Evolutionary conservation across 768 basidiomycete genomes (phyloP).

Genomic region (Tricholoma hemisulphureum): DNA sequence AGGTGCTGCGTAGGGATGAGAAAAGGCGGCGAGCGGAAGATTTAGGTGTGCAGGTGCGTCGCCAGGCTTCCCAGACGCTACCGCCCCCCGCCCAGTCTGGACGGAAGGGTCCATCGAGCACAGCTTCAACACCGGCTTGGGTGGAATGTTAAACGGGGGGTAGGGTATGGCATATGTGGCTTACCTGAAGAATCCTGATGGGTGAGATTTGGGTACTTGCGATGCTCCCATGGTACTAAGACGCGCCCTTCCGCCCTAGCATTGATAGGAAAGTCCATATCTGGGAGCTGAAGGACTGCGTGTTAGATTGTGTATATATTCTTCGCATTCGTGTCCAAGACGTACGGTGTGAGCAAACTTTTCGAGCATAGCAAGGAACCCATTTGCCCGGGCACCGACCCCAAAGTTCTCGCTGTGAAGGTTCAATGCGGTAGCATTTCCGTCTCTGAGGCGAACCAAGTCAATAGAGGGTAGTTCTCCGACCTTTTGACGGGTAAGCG

Average conservation of each 20-base stretch:
- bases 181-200: constrained; percentile 41
- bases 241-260: constrained; percentile 92
- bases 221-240: constrained; percentile 89
- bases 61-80: constrained; percentile 91
- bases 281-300: constrained; percentile 60
- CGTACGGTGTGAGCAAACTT: constrained; percentile 64
- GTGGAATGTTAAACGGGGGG: constrained; percentile 12
- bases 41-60: constrained; percentile 82
- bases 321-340: constrained; percentile 9
- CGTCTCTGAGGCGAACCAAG: constrained; percentile 74
- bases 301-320: not conserved
- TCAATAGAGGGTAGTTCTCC: constrained; percentile 82
- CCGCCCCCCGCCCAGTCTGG: constrained; percentile 86
- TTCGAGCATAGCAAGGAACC: constrained; percentile 73
- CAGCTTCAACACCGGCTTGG: constrained; percentile 50
- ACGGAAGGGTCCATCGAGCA: constrained; percentile 64
- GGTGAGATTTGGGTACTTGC: constrained; percentile 70
- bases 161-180: not conserved
- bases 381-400: constrained; percentile 73
- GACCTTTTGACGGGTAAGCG: constrained; percentile 41
- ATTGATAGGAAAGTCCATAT: constrained; percentile 95
- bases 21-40: constrained; percentile 82
- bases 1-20: constrained; percentile 63
- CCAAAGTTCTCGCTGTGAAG: constrained; percentile 57
- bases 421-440: constrained; percentile 57